phyloP scores from a whole-genome alignment of 2,329 filamentous ascomycete species.

The Cordyceps farinosa region DNA sequence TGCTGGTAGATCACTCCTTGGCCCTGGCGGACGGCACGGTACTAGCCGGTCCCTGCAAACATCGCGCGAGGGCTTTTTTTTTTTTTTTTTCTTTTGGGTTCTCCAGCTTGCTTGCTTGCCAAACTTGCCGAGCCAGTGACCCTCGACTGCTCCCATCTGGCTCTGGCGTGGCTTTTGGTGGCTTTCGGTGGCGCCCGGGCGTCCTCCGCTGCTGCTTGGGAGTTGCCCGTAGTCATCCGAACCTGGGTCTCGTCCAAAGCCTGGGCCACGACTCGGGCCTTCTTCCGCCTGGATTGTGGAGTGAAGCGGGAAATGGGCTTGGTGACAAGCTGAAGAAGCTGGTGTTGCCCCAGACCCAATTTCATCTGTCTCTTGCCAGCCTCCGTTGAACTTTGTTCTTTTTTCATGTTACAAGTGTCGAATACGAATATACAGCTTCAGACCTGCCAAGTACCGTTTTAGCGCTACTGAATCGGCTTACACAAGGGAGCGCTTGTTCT shows the following conservation, averaged over 20 bases:
- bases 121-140: conserved; percentile 5
- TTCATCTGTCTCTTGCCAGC: not conserved
- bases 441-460: not conserved
- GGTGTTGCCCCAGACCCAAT: conserved; percentile 3
- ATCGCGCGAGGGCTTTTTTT: conserved; percentile 14
- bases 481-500: not conserved
- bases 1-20: conserved; percentile 3
- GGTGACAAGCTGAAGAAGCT: conserved; percentile 12
- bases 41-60: conserved; percentile 10
- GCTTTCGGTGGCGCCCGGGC: conserved; percentile 3
- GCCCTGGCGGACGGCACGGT: conserved; percentile 4
- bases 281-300: conserved; percentile 16
- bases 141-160: not conserved
- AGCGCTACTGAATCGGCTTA: not conserved
- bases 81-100: not conserved
- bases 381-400: not conserved
- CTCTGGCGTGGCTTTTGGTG: conserved; percentile 7
- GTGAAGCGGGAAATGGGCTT: conserved; percentile 6
- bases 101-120: not conserved
- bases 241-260: conserved; percentile 10
- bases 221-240: not conserved
- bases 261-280: conserved; percentile 16
- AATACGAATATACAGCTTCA: not conserved
- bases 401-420: not conserved
- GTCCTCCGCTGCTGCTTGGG: conserved; percentile 4